Evolutionary conservation across 108 stramenopile species (phyloP).

Genomic region (Mayamaea pseudoterrestris): DNA sequence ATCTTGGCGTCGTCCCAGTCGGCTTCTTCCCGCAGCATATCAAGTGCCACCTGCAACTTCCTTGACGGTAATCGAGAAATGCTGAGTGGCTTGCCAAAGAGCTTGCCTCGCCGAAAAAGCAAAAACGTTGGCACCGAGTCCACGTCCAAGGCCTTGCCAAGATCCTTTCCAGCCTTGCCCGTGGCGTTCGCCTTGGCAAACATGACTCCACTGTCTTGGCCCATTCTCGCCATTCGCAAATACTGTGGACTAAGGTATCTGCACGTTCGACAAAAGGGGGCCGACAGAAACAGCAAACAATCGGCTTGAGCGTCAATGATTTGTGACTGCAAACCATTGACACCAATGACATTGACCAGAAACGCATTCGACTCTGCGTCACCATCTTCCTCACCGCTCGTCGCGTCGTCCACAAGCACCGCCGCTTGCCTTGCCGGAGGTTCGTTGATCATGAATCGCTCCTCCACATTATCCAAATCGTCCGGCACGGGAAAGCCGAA

Average conservation of each 20-base stretch:
- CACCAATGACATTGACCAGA: too few relatives aligned
- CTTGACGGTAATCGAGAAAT: conserved; percentile 52
- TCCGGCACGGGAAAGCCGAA: conserved; percentile 62
- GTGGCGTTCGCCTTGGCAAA: conserved; percentile 72
- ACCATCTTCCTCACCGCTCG: conserved; percentile 3
- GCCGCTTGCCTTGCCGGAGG: conserved; percentile 13
- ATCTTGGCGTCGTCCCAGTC: conserved; percentile 20
- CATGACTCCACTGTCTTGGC: conserved; percentile 17
- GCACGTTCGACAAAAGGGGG: conserved; percentile 73
- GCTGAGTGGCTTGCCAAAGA: conserved; percentile 43
- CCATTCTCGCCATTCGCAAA: conserved; percentile 50
- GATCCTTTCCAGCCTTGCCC: conserved; percentile 42
- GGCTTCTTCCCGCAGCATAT: conserved; percentile 17
- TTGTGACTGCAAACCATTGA: conserved; percentile 36
- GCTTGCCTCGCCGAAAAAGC: conserved; percentile 49
- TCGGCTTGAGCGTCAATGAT: conserved; percentile 29
- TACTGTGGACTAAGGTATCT: conserved; percentile 43
- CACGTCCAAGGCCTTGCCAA: conserved; percentile 44
- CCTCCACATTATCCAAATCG: conserved; percentile 26
- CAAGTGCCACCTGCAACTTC: conserved; percentile 45
- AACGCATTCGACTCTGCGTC: too few relatives aligned
- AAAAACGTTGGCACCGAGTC: conserved; percentile 72
- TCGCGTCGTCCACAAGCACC: conserved; percentile 7
- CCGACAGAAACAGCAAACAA: conserved; percentile 64
- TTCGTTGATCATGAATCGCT: conserved; percentile 16